Base-by-base conservation (phyloP, 225 moss, liverwort and hornwort species). In the Ulota crispa region DNA sequence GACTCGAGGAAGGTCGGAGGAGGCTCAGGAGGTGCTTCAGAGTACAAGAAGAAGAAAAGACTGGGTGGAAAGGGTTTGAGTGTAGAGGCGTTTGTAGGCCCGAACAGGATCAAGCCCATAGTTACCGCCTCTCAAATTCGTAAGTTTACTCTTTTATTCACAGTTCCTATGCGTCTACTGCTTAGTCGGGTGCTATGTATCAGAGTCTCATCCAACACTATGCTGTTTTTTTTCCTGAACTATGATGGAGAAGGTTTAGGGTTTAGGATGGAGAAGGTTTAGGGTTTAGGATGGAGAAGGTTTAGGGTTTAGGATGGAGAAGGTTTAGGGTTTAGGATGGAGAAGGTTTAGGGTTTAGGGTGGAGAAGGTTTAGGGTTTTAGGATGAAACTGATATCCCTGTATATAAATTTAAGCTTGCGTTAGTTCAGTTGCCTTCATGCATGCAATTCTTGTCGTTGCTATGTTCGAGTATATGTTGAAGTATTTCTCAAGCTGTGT, bases 11-110 rank as follows among this genome's bases (percentile, higher is more conserved):
- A 56, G 21, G 75, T 11, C 9, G 81, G 62, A 79, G 82, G 82
- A 37, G 83, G 75, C 30, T 73, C 85, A 61, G 79, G 69, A 47
- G 83, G 86, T 43, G 77, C 63, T 24, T 23, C 64, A 5, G 82
- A 81, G 10, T 81, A 71, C 19, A 81, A 81, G 78, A 81, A 70
- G 64, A 86, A 69, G 70, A 88, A 74, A 80, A 83, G 85, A 81
- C 67, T 93, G 68, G 91, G 93, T 9, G 94, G 94, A 19, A 92
- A 92, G 84, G 96, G 96, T 72, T 85, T 94, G 80, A 93, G 93
- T 72, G 47, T 94, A 41, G 93, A 92, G 60, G 90, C 89, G 9
- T 90, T 93, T 79, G 94, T 86, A 8, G 89, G 86, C 59, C 81
- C 90, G 24, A 93, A 91, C 32, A 90, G 89, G 80, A 87, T 88